phyloP scores from a whole-genome alignment of 345 rosid genomes.

The Noccaea caerulescens region DNA sequence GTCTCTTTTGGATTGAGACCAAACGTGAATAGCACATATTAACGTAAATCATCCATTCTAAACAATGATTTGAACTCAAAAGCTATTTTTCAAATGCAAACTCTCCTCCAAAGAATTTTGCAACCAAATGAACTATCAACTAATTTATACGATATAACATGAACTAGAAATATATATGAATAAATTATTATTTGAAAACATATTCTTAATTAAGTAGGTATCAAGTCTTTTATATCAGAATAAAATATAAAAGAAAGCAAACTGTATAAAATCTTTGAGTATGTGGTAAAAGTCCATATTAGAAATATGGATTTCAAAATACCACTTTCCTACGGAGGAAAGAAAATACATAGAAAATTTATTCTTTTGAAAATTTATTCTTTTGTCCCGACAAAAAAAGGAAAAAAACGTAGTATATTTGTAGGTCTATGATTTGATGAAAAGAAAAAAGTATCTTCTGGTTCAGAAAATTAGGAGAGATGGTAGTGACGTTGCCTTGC shows the following conservation, averaged over 20 bases:
- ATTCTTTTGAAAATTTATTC: conserved; percentile 25
- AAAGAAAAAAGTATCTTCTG: conserved; percentile 3
- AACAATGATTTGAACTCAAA: too few species aligned
- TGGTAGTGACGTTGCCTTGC: conserved; percentile 23
- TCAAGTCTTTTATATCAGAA: background rate
- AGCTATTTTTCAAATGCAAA: too few species aligned
- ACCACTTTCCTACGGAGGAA: background rate
- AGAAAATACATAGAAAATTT: background rate
- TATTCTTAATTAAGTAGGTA: background rate
- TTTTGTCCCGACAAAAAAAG: conserved; percentile 39
- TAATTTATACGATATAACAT: background rate
- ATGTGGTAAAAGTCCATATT: background rate
- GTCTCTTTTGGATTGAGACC: too few species aligned
- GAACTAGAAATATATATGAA: background rate
- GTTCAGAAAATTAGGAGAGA: conserved; percentile 22
- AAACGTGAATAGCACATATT: too few species aligned
- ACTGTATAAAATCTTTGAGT: background rate
- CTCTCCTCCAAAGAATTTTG: too few species aligned
- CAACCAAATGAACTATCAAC: too few species aligned
- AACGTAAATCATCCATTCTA: too few species aligned
- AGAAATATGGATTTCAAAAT: background rate
- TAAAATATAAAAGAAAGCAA: background rate
- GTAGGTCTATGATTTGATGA: conserved; percentile 23
- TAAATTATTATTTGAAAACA: background rate
- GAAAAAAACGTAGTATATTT: background rate